Base-by-base conservation (phyloP, 2,329 filamentous ascomycete genomes). In the Sclerotinia spermophila region DNA sequence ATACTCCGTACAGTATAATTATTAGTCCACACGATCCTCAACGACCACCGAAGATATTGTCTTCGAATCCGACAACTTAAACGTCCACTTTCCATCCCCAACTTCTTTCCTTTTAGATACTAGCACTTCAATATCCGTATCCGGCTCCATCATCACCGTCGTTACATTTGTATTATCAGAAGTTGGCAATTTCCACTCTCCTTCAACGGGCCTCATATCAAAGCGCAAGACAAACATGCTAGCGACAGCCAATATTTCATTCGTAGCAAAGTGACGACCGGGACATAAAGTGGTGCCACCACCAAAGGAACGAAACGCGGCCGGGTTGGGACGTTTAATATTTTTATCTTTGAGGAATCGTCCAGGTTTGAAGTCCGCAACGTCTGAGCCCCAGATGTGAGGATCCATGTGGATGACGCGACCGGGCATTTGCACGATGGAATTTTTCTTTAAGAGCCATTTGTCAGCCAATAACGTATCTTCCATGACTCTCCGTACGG, bases 361-460 rank as follows among this genome's bases (percentile, higher is more conserved):
- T 11, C 59, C 68, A 24, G 79, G 77, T 45, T 82, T 74, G 73
- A 82, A 82, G 0, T 66, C 72, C 15, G 76, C 60, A 3, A 78
- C 78, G 30, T 74, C 68, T 71, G 1, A 65, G 0, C 81, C 81
- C 81, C 81, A 82, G 44, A 78, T 74, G 0, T 74, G 42, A 15
- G 75, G 64, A 66, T 80, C 74, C 35, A 73, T 75, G 68, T 82
- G 81, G 73, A 51, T 77, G 0, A 80, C 45, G 2, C 61, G 40
- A 48, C 48, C 45, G 5, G 68, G 68, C 61, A 70, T 70, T 59
- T 70, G 79, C n/a, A 82, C 80, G 75, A 81, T 78, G 0, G 82
- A 40, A 3, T 79, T 77, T 68, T 82, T 81, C 71, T 80, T 80
- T 10, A 83, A 76, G 13, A 80, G 75, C 62, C 79, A 82, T 48